Evolutionary conservation across 2,329 filamentous ascomycete genomes (phyloP).

Genomic region (Colletotrichum euphorbiae): DNA sequence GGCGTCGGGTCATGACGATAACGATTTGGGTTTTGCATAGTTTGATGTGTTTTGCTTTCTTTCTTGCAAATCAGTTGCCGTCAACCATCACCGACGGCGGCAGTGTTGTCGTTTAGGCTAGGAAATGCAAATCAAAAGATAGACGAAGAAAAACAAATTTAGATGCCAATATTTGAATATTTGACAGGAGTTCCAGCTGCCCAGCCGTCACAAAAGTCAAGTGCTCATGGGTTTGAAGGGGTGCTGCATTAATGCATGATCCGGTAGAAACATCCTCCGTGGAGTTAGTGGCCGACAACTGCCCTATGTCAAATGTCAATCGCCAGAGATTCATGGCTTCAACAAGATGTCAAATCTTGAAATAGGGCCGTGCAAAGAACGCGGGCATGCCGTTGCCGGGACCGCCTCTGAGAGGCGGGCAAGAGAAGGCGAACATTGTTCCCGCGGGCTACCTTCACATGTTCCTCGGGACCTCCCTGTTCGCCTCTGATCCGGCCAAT

Average conservation of each 20-base stretch:
- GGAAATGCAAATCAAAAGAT: not conserved
- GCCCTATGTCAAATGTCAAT: not conserved
- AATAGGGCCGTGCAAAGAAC: slow-evolving; percentile 5
- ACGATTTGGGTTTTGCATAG: slow-evolving; percentile 21
- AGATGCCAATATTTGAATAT: not conserved
- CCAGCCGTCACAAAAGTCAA: slow-evolving; percentile 9
- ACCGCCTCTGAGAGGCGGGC: not conserved
- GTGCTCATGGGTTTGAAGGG: not conserved
- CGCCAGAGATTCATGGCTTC: not conserved
- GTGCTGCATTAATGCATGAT: slow-evolving; percentile 32
- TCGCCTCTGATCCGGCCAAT: slow-evolving; percentile 8
- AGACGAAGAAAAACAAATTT: slow-evolving; percentile 5
- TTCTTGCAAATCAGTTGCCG: slow-evolving; percentile 9
- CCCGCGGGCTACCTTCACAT: slow-evolving; percentile 6
- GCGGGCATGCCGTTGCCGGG: slow-evolving; percentile 10
- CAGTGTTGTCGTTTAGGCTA: not conserved
- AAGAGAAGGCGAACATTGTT: not conserved
- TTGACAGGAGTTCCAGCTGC: slow-evolving; percentile 21
- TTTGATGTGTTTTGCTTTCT: slow-evolving; percentile 6
- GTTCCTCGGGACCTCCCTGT: slow-evolving; percentile 18
- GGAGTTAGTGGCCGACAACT: not conserved
- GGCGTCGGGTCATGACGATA: slow-evolving; percentile 31
- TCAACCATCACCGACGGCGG: slow-evolving; percentile 1
- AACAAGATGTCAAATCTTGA: slow-evolving; percentile 29
- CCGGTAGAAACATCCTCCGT: slow-evolving; percentile 12